phyloP scores from a whole-genome alignment of 23 red algal genomes.

The Gracilaria gracilis region DNA sequence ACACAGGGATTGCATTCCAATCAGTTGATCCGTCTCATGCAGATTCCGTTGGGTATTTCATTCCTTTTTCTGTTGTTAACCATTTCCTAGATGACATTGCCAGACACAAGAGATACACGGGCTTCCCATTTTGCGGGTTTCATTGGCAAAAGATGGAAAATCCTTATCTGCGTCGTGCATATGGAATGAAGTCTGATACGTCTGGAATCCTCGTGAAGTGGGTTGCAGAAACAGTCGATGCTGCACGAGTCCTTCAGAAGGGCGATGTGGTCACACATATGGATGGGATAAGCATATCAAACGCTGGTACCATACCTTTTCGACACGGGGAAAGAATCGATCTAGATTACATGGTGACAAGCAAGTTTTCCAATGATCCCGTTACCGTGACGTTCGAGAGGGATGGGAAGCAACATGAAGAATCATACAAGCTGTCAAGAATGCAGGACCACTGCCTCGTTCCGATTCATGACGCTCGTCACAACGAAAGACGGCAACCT shows the following conservation, averaged over 20 bases:
- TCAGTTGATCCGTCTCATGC: constrained; percentile 80
- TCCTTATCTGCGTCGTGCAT: constrained; percentile 60
- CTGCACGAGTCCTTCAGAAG: constrained; percentile 71
- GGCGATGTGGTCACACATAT: constrained; percentile 90
- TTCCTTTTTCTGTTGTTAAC: constrained; percentile 87
- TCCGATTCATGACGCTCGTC: constrained; percentile 78
- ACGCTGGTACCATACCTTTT: constrained; percentile 90
- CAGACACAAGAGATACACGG: constrained; percentile 82
- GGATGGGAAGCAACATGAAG: constrained; percentile 63
- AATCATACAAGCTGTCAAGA: constrained; percentile 70
- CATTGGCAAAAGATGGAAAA: constrained; percentile 92
- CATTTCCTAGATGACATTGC: constrained; percentile 94
- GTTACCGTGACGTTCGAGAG: constrained; percentile 75
- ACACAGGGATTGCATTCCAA: constrained; percentile 92
- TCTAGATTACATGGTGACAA: constrained; percentile 85
- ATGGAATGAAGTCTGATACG: constrained; percentile 55
- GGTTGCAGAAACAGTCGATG: constrained; percentile 75
- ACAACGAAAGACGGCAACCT: constrained; percentile 52
- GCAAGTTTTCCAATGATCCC: constrained; percentile 80
- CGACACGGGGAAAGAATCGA: constrained; percentile 88
- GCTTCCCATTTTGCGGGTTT: constrained; percentile 88
- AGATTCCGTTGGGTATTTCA: constrained; percentile 90
- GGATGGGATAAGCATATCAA: constrained; percentile 84
- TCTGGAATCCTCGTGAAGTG: constrained; percentile 85
- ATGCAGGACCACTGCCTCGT: constrained; percentile 79